Evolutionary conservation across 768 basidiomycete species (phyloP).

Genomic region (Collybia mongolica): DNA sequence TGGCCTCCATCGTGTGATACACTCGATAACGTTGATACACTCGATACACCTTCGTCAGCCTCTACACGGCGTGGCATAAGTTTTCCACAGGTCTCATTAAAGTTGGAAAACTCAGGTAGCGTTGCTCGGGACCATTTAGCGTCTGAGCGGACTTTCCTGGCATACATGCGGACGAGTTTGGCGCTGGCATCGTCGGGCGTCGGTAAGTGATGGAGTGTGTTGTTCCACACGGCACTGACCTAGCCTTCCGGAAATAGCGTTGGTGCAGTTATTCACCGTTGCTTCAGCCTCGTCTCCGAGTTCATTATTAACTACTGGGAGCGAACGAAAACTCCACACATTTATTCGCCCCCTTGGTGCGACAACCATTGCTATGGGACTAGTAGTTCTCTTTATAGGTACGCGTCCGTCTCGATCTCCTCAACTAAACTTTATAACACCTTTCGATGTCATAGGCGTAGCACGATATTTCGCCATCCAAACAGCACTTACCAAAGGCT

Average conservation of each 20-base stretch:
- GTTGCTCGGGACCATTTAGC: conserved; percentile 57
- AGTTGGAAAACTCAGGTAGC: conserved; percentile 46
- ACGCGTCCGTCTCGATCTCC: background rate
- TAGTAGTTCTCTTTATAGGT: conserved; percentile 20
- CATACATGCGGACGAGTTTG: conserved; percentile 52
- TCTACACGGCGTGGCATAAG: background rate
- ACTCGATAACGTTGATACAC: too few relatives aligned
- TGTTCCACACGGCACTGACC: background rate
- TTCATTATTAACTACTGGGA: background rate
- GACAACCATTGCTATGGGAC: conserved; percentile 15
- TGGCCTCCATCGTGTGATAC: background rate
- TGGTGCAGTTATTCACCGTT: conserved; percentile 20
- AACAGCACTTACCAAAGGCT: conserved; percentile 19
- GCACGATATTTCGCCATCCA: conserved; percentile 20
- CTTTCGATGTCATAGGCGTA: conserved; percentile 8
- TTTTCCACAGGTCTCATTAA: conserved; percentile 11
- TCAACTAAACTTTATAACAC: background rate
- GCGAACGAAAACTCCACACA: conserved; percentile 17
- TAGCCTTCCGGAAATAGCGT: conserved; percentile 7
- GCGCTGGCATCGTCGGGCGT: conserved; percentile 52
- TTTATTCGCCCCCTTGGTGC: conserved; percentile 21
- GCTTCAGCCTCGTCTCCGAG: conserved; percentile 13
- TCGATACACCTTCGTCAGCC: background rate
- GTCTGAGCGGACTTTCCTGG: conserved; percentile 51
- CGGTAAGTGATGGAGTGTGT: too few relatives aligned